These are phyloP conservation scores for Jimgerdemannia flammicorona DNA, from an alignment of 192 early-diverging fungal species.

Conservation along the genomic window DNA sequence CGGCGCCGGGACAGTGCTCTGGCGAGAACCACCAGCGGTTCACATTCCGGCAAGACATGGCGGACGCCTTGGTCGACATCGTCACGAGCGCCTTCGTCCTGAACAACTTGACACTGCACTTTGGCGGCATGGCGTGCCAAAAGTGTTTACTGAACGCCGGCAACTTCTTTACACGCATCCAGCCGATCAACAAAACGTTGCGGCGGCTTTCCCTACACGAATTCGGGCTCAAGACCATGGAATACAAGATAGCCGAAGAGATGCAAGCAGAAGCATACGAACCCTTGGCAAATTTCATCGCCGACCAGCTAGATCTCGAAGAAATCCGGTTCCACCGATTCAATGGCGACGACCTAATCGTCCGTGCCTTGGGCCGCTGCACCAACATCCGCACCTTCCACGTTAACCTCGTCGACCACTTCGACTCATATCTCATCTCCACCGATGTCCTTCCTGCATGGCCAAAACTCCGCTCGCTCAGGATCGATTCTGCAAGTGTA, in stretches of 20 bases:
- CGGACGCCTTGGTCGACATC: background rate
- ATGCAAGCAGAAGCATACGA: background rate
- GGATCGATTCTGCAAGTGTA: background rate
- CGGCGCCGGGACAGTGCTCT: background rate
- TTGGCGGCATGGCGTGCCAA: background rate
- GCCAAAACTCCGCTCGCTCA: background rate
- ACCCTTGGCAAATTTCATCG: background rate
- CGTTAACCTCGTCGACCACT: background rate
- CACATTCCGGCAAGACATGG: background rate
- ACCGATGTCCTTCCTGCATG: background rate
- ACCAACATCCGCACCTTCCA: background rate
- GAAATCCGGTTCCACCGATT: background rate
- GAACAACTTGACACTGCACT: background rate
- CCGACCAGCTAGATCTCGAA: background rate
- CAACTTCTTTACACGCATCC: background rate
- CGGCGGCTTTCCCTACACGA: background rate
- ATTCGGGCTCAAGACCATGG: background rate
- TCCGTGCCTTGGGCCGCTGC: background rate
- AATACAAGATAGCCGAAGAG: background rate
- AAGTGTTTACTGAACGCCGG: background rate
- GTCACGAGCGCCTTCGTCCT: background rate
- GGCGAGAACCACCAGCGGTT: background rate
- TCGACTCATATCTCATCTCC: background rate
- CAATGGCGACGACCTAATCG: background rate
- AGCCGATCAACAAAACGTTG: background rate